These are phyloP conservation scores for Penicillium janthinellum DNA, from an alignment of 2,329 filamentous ascomycete species.

Conservation along the genomic window DNA sequence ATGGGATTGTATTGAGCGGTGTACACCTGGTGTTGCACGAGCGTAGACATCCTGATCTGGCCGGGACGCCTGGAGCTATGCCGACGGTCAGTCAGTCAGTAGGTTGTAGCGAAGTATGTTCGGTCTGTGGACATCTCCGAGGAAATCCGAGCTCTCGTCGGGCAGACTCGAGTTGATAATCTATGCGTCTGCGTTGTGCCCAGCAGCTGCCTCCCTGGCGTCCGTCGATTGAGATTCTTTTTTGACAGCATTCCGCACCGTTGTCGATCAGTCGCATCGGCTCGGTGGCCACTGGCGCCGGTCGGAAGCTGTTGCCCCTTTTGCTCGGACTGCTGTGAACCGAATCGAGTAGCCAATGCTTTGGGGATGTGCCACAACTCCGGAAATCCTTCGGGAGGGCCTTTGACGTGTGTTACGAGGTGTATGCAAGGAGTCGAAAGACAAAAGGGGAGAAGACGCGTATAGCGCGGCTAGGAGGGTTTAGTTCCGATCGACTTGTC, in stretches of 20 bases:
- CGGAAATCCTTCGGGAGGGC: background rate
- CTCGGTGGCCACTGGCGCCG: background rate
- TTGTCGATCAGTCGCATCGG: conserved; percentile 16
- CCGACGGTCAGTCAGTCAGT: background rate
- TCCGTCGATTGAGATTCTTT: background rate
- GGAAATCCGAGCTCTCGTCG: background rate
- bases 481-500: background rate
- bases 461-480: conserved; percentile 22
- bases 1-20: conserved; percentile 7
- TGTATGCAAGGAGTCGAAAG: conserved; percentile 16
- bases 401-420: conserved; percentile 12
- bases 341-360: background rate
- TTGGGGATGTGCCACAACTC: conserved; percentile 20
- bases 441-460: conserved; percentile 12
- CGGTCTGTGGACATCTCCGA: background rate
- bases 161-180: background rate
- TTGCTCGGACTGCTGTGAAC: background rate
- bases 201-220: conserved; percentile 10
- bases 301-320: conserved; percentile 6
- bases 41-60: background rate
- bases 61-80: background rate
- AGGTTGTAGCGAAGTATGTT: background rate
- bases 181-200: conserved; percentile 2
- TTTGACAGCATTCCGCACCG: conserved; percentile 21
- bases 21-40: conserved; percentile 1